Base-by-base conservation (phyloP, 1,284 basidiomycete species). In the Mixia osmundae region DNA sequence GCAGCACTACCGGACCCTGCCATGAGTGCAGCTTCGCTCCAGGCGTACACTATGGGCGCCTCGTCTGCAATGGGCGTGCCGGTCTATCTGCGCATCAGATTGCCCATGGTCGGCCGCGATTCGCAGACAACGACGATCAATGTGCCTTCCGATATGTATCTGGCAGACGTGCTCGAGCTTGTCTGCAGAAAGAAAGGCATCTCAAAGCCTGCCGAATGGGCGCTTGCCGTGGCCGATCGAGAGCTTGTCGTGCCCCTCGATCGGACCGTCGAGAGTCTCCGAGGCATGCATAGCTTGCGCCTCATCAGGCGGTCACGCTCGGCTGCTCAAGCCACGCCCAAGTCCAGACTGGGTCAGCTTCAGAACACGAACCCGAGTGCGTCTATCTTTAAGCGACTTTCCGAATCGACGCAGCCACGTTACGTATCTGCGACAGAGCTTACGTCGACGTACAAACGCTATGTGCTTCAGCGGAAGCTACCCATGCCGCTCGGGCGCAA, bases 261-360 rank as follows among this genome's bases (percentile, higher is more conserved):
- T 54, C 68, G 85, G n/a, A 94, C 85, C 0, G 89, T 95, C 10
- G 82, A 82, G 23, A 79, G 75, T 56, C 60, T 95, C 47, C 76
- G 80, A 53, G 83, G 79, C 9, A 77, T 76, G 49, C 68, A 71
- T 19, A 76, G 89, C 48, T 64, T 99, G 11, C 67, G 76, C 6
- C 64, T 97, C 6, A 75, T 91, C 30, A 76, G 76, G 54, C 64
- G 72, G 43, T 71, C 36, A 47, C 52, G 16, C 18, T 5, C 11
- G 16, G 18, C n/a, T 28, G 9, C 11, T 23, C 29, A 20, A 35
- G 38, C n/a, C 35, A 38, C 12, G 15, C 25, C 45, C 45, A 10
- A 44, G 37, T 5, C 25, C 42, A 27, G 46, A 29, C 52, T 53
- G 31, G 55, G 47, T 57, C 72, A 57, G 3, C 43, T 49, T 16